phyloP scores from a whole-genome alignment of 306 rosid species.

The Trifolium pratense region DNA sequence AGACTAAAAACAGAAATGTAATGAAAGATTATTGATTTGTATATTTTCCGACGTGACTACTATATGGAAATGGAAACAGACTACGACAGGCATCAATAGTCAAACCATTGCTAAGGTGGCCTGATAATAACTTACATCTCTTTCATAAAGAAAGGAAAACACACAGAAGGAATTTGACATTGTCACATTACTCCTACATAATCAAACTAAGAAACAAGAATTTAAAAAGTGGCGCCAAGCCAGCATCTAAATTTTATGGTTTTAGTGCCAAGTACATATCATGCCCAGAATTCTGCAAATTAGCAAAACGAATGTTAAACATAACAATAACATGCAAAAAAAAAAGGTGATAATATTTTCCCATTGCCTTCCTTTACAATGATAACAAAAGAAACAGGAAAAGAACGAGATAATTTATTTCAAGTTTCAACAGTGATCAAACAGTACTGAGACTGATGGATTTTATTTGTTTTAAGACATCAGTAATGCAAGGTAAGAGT shows the following conservation, averaged over 20 bases:
- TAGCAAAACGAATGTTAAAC: conserved; percentile 1
- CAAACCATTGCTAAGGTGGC: conserved; percentile 16
- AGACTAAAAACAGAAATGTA: conserved; percentile 9
- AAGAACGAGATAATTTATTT: conserved; percentile 15
- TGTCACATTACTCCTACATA: conserved; percentile 25
- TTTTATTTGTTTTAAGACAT: conserved; percentile 18
- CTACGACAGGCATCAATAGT: conserved; percentile 15
- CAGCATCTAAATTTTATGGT: conserved; percentile 27
- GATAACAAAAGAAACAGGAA: conserved; percentile 1
- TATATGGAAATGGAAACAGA: conserved; percentile 30
- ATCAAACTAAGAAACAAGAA: conserved; percentile 33
- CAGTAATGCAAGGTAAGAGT: conserved; percentile 7
- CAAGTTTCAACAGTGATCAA: conserved; percentile 24
- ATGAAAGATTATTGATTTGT: conserved; percentile 6
- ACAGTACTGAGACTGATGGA: conserved; percentile 24
- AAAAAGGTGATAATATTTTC: background rate
- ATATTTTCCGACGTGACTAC: conserved; percentile 14
- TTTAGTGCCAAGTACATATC: conserved; percentile 23
- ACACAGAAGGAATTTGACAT: conserved; percentile 4
- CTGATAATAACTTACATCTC: conserved; percentile 27
- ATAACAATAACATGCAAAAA: conserved; percentile 33
- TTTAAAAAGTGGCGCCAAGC: conserved; percentile 19
- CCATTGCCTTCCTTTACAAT: conserved; percentile 7
- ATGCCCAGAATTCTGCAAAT: conserved; percentile 31
- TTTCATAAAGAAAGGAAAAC: background rate